A percentile compares a stretch with the other conserved stretches of the same genome.
phyloP scores from a whole-genome alignment of 192 early-diverging fungal species.

The Pilobolus umbonatus region DNA sequence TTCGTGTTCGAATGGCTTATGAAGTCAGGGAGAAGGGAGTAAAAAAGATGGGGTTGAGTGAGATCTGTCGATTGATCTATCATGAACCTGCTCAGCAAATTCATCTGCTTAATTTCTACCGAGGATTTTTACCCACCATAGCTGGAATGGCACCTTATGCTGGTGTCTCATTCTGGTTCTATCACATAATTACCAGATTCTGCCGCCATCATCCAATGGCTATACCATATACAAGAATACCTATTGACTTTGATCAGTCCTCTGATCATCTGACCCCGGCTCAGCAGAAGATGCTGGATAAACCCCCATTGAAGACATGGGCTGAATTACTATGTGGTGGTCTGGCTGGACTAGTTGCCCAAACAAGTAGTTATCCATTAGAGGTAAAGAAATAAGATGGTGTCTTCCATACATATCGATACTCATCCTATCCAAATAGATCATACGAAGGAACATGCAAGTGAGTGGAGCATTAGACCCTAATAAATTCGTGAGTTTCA shows the following conservation, averaged over 20 bases:
- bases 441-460: conserved; percentile 83
- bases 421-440: conserved; percentile 19
- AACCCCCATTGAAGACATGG: conserved; percentile 62
- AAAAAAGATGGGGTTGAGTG: conserved; percentile 8
- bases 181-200: conserved; percentile 68
- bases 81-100: conserved; percentile 59
- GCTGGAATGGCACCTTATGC: conserved; percentile 96
- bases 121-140: conserved; percentile 85
- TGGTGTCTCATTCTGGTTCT: conserved; percentile 90
- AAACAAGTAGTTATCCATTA: conserved; percentile 87
- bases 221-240: conserved; percentile 31
- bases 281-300: conserved; percentile 18
- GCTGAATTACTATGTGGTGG: conserved; percentile 79
- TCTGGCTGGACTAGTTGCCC: conserved; percentile 76
- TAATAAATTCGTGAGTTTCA: conserved; percentile 44
- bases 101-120: conserved; percentile 81
- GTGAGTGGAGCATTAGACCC: conserved; percentile 63
- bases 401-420: background rate
- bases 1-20: conserved; percentile 92
- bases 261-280: conserved; percentile 10
- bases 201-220: conserved; percentile 44
- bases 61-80: conserved; percentile 61
- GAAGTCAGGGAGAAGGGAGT: conserved; percentile 47
- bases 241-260: conserved; percentile 27
- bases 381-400: conserved; percentile 45